These are phyloP conservation scores for Suhomyces atakaporum DNA, from an alignment of 1,139 yeast genomes.

Conservation along the genomic window DNA sequence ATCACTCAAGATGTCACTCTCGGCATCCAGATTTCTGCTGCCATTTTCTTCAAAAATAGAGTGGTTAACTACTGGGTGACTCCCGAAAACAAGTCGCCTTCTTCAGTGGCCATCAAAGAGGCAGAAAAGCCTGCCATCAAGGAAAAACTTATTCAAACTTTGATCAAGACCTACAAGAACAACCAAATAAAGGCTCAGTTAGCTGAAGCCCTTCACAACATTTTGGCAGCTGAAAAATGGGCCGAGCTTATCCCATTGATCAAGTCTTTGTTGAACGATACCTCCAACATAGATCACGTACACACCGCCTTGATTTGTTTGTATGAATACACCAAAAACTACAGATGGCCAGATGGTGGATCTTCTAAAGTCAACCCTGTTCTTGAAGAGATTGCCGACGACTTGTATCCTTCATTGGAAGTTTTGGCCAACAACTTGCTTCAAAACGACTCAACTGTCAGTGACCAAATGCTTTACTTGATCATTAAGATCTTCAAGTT, in stretches of 20 bases:
- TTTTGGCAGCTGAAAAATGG: slow-evolving; percentile 49
- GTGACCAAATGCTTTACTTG: slow-evolving; percentile 61
- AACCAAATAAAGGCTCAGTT: slow-evolving; percentile 42
- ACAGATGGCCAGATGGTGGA: slow-evolving; percentile 55
- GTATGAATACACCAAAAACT: slow-evolving; percentile 56
- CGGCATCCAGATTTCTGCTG: slow-evolving; percentile 60
- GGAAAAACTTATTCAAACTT: slow-evolving; percentile 50
- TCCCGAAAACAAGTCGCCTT: slow-evolving; percentile 38
- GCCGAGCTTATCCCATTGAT: slow-evolving; percentile 40
- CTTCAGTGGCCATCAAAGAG: slow-evolving; percentile 35
- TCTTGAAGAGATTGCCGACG: slow-evolving; percentile 50
- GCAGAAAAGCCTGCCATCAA: slow-evolving; percentile 57
- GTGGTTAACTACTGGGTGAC: slow-evolving; percentile 57
- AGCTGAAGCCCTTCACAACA: slow-evolving; percentile 43
- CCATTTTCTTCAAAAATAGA: slow-evolving; percentile 69
- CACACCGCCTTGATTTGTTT: slow-evolving; percentile 60
- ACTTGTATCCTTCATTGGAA: slow-evolving; percentile 60
- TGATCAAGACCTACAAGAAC: slow-evolving; percentile 38
- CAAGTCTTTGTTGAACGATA: slow-evolving; percentile 44
- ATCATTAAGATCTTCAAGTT: slow-evolving; percentile 67
- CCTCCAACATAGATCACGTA: slow-evolving; percentile 50
- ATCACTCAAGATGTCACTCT: slow-evolving; percentile 49
- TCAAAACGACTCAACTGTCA: slow-evolving; percentile 26
- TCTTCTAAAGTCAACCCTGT: slow-evolving; percentile 45
- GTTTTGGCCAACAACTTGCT: slow-evolving; percentile 44